Evolutionary conservation across 352 stramenopile genomes (phyloP), one percentile per base, ranked within the genome.

Genomic region (Aphanomyces invadans): DNA sequence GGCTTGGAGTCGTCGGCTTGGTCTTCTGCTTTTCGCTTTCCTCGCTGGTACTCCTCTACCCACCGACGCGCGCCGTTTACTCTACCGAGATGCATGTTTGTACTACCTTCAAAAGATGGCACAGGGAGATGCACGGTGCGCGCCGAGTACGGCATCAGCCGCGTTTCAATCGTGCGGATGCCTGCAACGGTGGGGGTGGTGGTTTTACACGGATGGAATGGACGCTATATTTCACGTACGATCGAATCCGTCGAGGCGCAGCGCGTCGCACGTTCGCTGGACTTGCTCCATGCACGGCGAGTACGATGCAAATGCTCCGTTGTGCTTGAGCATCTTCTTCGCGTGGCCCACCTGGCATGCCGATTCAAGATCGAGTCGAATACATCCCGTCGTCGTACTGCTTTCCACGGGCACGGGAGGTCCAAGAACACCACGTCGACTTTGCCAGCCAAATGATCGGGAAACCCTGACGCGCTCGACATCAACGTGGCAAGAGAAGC

Each of bases 261-360:
- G 70, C 12, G 76, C 80, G 29, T 78, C 83, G 54, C 77, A 91
- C 7, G 86, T 94, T 68, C 92, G 90, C 74, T 98, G 93, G 29
- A 98, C 96, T 74, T 99, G 97, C 78, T 99, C 97, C 55, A 99
- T 97, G 73, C 97, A 99, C 3, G 97, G 97, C 61, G 89, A 98
- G 79, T 99, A 99, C 28, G 86, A 97, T 48, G 94, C 97, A 54
- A 99, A 88, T 48, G 83, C 80, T 17, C 88, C 93, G 68, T 90
- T 91, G 39, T 89, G 79, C 75, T 98, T 98, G 36, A 99, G 79
- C 72, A 92, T 88, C 72, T 94, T 81, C 45, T 87, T 81, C 1
- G 95, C 95, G 74, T 99, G 89, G 21, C 80, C 77, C 21, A 57
- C 49, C 49, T 57, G n/a, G 5, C 29, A 28, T 32, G n/a, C 21